Evolutionary conservation across 495 filamentous ascomycete species (phyloP), one percentile per base, ranked within the genome.

Genomic region (Aspergillus wentii): DNA sequence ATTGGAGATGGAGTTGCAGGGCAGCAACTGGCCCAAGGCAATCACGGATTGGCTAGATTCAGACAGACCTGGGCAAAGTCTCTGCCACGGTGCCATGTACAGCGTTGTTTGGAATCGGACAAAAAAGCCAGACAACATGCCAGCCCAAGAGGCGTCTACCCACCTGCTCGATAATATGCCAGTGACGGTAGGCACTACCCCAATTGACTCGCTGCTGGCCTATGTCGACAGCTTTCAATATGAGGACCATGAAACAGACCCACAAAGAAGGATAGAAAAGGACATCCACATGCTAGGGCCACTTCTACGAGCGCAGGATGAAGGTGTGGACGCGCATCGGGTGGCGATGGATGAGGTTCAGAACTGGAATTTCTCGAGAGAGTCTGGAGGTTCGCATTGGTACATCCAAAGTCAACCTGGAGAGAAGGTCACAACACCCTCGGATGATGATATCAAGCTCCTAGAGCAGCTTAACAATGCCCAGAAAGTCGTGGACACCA

Each of bases 71-170:
- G 25, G 27, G 13, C 28, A 30, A 5, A 6, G 48, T 0, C 29
- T 69, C 18, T 68, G 57, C 40, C 73, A 75, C 33, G 73, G 64
- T 0, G 61, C 63, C 14, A 62, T 71, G 49, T 73, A 75, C 51
- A 43, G 54, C 10, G 72, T 75, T 5, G 70, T 74, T 2, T 78
- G 61, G 59, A 35, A 68, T 28, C 10, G 25, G 4, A 36, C 40
- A 2, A 19, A 43, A 0, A 43, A 40, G 14, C 66, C 68, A 4
- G 18, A 28, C 7, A 56, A 20, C 0, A 35, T 59, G 0, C 60
- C 61, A 1, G 68, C 68, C 6, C 54, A 68, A 22, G 7, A 46
- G 8, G 14, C 17, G 11, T 21, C 39, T n/a, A 40, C 41, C 43
- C 22, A 31, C 48, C 11, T 46, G 30, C 13, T 43, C 38, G 33